These are phyloP conservation scores for Geranomyces variabilis DNA, from an alignment of 192 early-diverging fungal species.

Conservation along the genomic window DNA sequence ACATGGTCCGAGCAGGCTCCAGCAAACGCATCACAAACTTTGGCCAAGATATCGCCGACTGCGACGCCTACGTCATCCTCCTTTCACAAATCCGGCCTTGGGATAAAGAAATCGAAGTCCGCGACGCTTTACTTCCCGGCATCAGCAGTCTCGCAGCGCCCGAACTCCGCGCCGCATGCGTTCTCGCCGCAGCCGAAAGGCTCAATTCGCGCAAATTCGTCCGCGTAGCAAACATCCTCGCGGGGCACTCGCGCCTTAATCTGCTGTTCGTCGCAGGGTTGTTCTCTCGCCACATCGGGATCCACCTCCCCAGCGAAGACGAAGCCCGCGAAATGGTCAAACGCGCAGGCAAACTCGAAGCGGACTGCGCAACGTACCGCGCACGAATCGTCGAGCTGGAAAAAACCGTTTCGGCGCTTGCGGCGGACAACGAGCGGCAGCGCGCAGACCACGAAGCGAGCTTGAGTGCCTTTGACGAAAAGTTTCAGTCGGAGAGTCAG, in stretches of 20 bases:
- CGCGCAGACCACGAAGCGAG: not conserved
- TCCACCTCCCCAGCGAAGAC: conserved; percentile 36
- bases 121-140: not conserved
- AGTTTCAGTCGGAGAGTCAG: conserved; percentile 7
- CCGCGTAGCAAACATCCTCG: conserved; percentile 22
- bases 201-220: conserved; percentile 34
- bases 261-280: conserved; percentile 35
- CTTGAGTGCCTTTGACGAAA: not conserved
- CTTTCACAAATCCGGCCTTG: conserved; percentile 27
- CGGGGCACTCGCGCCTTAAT: conserved; percentile 28
- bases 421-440: not conserved
- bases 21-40: conserved; percentile 28
- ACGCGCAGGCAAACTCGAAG: conserved; percentile 1
- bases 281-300: conserved; percentile 33
- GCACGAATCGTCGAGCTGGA: conserved; percentile 24
- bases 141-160: not conserved
- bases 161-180: conserved; percentile 16
- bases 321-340: conserved; percentile 19
- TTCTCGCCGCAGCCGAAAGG: conserved; percentile 33
- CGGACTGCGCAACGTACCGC: not conserved
- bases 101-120: conserved; percentile 4
- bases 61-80: conserved; percentile 31
- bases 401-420: conserved; percentile 9
- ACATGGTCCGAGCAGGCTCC: conserved; percentile 25
- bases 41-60: conserved; percentile 32